These are phyloP conservation scores for Cystoisospora suis DNA, from an alignment of 169 alveolate species.

Conservation along the genomic window DNA sequence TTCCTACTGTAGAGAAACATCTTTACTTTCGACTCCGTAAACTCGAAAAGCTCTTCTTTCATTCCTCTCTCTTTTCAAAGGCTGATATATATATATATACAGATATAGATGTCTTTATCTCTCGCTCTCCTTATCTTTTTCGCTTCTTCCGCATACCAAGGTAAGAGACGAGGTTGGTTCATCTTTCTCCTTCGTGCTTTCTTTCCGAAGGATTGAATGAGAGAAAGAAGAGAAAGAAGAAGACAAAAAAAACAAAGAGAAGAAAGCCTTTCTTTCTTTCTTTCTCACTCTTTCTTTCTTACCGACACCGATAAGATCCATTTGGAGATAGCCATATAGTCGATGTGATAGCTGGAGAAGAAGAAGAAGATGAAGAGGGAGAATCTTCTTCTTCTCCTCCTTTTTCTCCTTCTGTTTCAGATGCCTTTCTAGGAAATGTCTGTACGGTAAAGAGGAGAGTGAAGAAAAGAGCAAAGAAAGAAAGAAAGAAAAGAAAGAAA, in stretches of 20 bases:
- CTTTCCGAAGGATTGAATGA: background rate
- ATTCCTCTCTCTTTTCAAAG: too few species aligned
- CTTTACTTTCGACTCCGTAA: too few species aligned
- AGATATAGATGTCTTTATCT: too few species aligned
- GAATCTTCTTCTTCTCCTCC: background rate
- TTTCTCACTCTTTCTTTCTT: too few species aligned
- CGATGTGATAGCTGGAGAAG: constrained; percentile 8
- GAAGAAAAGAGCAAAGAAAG: background rate
- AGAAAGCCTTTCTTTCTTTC: too few species aligned
- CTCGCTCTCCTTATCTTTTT: background rate
- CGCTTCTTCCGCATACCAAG: background rate
- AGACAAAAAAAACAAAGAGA: background rate
- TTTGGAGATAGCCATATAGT: background rate
- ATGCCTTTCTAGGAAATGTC: background rate
- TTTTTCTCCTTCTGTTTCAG: background rate
- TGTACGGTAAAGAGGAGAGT: background rate
- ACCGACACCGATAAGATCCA: background rate
- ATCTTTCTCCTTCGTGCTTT: background rate
- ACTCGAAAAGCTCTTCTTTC: too few species aligned
- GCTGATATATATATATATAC: too few species aligned
- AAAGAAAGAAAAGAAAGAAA: background rate
- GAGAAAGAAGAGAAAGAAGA: background rate
- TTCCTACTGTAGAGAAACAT: too few species aligned
- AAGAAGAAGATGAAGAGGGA: background rate
- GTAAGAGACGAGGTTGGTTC: background rate